Percentiles rank a stretch among this genome's conserved stretches.
phyloP scores from a whole-genome alignment of 108 stramenopile genomes.

The Cafeteria roenbergensis region DNA sequence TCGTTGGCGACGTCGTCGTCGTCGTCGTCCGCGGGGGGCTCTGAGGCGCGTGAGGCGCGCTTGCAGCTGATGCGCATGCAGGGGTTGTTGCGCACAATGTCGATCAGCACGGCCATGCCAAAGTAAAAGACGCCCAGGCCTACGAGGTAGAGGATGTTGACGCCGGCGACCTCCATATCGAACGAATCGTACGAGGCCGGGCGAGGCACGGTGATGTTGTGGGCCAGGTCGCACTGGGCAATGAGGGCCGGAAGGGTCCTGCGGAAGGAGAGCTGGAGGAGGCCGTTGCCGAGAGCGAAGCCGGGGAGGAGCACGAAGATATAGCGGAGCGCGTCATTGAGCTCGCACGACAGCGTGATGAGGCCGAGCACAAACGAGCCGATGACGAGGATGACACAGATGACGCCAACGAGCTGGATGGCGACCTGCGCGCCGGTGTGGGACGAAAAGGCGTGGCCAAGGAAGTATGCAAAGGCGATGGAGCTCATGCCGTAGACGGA shows the following conservation, averaged over 20 bases:
- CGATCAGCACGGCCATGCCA: slow-evolving; percentile 59
- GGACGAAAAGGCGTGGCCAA: slow-evolving; percentile 65
- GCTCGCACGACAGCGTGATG: slow-evolving; percentile 31
- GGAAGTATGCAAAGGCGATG: slow-evolving; percentile 73
- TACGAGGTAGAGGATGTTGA: slow-evolving; percentile 41
- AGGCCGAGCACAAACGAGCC: slow-evolving; percentile 46
- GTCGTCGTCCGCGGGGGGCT: not conserved
- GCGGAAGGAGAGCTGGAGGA: slow-evolving; percentile 45
- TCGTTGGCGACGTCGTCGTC: too few species aligned
- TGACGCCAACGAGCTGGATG: slow-evolving; percentile 70
- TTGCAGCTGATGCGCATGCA: slow-evolving; percentile 1
- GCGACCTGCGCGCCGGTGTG: slow-evolving; percentile 66
- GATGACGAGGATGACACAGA: slow-evolving; percentile 57
- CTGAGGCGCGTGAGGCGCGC: not conserved
- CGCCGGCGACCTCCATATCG: slow-evolving; percentile 35
- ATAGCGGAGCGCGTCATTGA: slow-evolving; percentile 33
- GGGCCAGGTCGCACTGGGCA: not conserved
- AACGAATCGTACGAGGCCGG: slow-evolving; percentile 20
- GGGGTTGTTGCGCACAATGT: slow-evolving; percentile 40
- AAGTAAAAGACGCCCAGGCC: slow-evolving; percentile 56
- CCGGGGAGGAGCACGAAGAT: slow-evolving; percentile 51
- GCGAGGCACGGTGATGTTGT: slow-evolving; percentile 7
- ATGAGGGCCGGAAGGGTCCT: slow-evolving; percentile 22
- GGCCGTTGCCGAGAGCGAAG: slow-evolving; percentile 58
- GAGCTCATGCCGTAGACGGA: slow-evolving; percentile 75